phyloP scores from a whole-genome alignment of 441 rosid species.

The Mallotus repandus region DNA sequence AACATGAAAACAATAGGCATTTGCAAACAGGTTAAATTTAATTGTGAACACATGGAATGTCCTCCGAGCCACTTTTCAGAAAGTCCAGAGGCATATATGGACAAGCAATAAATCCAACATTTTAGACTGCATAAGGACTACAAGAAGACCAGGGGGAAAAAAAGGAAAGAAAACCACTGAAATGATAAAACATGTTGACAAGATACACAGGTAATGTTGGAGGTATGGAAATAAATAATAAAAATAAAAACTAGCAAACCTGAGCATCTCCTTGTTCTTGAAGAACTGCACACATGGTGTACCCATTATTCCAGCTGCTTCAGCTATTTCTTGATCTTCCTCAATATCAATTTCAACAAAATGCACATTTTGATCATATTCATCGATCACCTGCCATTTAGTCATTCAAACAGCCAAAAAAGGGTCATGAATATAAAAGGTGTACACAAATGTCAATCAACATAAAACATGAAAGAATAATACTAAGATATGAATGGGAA shows the following conservation, averaged over 20 bases:
- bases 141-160: neutral
- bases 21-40: neutral
- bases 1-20: neutral
- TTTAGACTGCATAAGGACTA: neutral
- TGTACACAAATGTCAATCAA: slow-evolving; percentile 7
- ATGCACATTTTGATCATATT: slow-evolving; percentile 77
- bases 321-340: slow-evolving; percentile 93
- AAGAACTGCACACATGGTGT: slow-evolving; percentile 95
- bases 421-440: neutral
- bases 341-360: slow-evolving; percentile 95
- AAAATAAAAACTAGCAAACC: slow-evolving; percentile 35
- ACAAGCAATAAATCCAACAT: too few species aligned
- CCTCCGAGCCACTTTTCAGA: too few species aligned
- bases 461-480: neutral
- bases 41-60: neutral
- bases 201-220: neutral
- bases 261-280: slow-evolving; percentile 91
- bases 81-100: too few species aligned
- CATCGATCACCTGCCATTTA: slow-evolving; percentile 77
- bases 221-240: slow-evolving; percentile 8
- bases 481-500: neutral
- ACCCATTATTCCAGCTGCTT: slow-evolving; percentile 98
- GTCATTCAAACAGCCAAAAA: neutral
- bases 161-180: neutral
- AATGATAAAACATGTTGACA: neutral